Base-by-base conservation (phyloP, 345 rosid genomes). In the Erucastrum elatum region DNA sequence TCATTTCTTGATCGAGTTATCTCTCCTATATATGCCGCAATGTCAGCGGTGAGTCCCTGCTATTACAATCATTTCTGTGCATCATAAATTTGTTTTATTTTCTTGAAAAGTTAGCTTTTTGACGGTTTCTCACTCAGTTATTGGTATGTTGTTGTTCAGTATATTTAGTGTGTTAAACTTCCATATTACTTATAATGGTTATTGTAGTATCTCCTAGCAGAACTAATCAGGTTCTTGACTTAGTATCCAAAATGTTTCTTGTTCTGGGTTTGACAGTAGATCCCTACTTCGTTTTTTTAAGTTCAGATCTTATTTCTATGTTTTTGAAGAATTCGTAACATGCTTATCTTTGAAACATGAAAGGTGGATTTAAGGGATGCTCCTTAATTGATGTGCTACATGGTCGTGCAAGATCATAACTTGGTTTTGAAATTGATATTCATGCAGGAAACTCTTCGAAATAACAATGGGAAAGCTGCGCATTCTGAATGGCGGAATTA, bases 401-500 rank as follows among this genome's bases (percentile, higher is more conserved):
- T 81, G 35, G 44, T 49, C 21, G 64, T 65, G 21, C 7, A 37
- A 63, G 79, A 68, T 53, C 64, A 59, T 46, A 65, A 71, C 68
- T 70, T 80, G 53, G 33, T 64, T 56, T 58, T 65, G 33, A 64
- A 69, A 65, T 79, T 75, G 46, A 51, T 66, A 56, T 58, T 76
- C 53, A 17, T 59, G 66, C 84, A 95, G 98, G 99, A 95, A 86
- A 89, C 89, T 72, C 78, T 27, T 59, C 85, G 86, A 68, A 95
- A 91, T 84, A 84, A 87, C 77, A 84, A 85, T 82, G 99, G 99
- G 76, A 95, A 87, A 85, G 98, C 99, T 82, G 86, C 98, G 17
- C 99, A 95, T 87, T 93, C 99, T 64, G 84, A 89, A 26, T 95
- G 99, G 99, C 87, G 99, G 84, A 95, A 95, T 87, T 95, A 95